These are phyloP conservation scores for Nemophila menziesii DNA, from an alignment of 257 asterid species.

Conservation along the genomic window DNA sequence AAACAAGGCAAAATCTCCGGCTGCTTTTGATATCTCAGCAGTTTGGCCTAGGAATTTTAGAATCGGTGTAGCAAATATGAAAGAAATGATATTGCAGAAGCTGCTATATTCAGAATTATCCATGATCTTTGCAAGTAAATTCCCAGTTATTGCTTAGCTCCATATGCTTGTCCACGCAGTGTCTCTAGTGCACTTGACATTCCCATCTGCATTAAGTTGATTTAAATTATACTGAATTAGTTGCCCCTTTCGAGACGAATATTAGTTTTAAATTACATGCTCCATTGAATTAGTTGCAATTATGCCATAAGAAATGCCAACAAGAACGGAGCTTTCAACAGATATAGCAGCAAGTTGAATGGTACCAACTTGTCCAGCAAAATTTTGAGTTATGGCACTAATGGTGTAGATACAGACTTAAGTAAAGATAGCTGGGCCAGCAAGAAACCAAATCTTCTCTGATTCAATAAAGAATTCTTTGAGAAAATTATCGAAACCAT, in stretches of 20 bases:
- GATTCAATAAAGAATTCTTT: no score
- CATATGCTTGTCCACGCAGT: constrained; percentile 80
- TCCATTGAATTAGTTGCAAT: no score
- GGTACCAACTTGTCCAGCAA: constrained; percentile 32
- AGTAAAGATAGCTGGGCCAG: no score
- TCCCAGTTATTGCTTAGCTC: constrained; percentile 71
- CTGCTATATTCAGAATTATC: constrained; percentile 36
- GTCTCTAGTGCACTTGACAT: constrained; percentile 94
- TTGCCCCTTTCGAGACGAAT: no score
- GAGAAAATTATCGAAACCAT: no score
- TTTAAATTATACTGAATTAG: no score
- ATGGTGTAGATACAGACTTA: no score
- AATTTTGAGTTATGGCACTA: constrained; percentile 26
- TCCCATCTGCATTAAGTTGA: constrained; percentile 72
- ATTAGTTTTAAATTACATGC: no score
- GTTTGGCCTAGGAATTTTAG: constrained; percentile 36
- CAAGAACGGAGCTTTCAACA: constrained; percentile 29
- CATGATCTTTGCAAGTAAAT: constrained; percentile 71
- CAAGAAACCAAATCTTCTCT: no score
- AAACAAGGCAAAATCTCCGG: constrained; percentile 61
- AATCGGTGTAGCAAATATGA: constrained; percentile 43
- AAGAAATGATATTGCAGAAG: constrained; percentile 38
- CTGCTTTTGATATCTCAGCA: constrained; percentile 30
- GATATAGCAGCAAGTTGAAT: constrained; percentile 34
- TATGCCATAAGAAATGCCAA: constrained; percentile 25